Percentiles rank a stretch among this genome's conserved stretches.
Evolutionary conservation across 179 eudicot genomes (phyloP).

Genomic region (Actinidia arguta): DNA sequence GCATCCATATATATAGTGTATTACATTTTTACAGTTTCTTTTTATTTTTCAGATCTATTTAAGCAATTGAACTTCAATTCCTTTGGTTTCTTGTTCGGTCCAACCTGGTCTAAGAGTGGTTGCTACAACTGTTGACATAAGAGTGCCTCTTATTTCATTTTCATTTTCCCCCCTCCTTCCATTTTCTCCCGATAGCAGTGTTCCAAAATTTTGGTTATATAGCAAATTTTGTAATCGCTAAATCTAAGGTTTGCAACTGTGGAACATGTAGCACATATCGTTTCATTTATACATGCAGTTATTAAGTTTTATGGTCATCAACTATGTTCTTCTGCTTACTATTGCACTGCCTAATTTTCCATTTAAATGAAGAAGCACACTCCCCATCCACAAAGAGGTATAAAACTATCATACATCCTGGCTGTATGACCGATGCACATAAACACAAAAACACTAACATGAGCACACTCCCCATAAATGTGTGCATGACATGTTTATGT

Average conservation of each 20-base stretch:
- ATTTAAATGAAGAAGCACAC: constrained; percentile 98
- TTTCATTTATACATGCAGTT: constrained; percentile 9
- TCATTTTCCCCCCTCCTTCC: background rate
- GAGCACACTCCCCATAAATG: background rate
- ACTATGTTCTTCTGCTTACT: constrained; percentile 1
- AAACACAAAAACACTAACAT: background rate
- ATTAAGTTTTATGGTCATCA: background rate
- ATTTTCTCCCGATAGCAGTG: constrained; percentile 59
- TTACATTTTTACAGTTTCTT: background rate
- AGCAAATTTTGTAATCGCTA: constrained; percentile 93
- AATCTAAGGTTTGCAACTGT: constrained; percentile 94
- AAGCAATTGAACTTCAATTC: too few relatives aligned
- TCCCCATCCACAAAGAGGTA: constrained; percentile 95
- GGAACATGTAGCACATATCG: constrained; percentile 90
- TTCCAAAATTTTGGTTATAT: constrained; percentile 89
- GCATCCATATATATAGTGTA: too few relatives aligned
- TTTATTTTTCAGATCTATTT: background rate
- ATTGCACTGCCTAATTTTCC: constrained; percentile 28
- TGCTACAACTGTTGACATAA: background rate
- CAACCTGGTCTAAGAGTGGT: background rate
- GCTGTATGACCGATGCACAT: constrained; percentile 48
- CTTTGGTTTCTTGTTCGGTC: background rate
- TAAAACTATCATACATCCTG: constrained; percentile 98
- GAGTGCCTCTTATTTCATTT: background rate
- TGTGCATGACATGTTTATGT: background rate